Evolutionary conservation across 2,329 filamentous ascomycete genomes (phyloP).

Genomic region (Pyrenophora teres): DNA sequence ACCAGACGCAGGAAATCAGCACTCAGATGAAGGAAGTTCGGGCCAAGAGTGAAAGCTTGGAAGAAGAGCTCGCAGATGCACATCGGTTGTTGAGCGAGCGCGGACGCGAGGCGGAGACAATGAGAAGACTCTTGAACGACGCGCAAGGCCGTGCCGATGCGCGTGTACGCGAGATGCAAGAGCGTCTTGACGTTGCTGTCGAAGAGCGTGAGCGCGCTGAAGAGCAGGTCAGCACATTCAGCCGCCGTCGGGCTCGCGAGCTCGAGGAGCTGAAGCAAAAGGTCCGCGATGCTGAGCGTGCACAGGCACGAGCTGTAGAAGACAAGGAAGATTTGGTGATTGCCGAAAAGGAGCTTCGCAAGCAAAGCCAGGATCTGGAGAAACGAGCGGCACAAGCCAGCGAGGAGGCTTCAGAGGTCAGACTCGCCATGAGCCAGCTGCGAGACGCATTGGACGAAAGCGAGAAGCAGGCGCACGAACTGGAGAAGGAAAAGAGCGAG

Average conservation of each 20-base stretch:
- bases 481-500: conserved; percentile 80
- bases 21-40: conserved; percentile 91
- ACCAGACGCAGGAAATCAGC: conserved; percentile 84
- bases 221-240: conserved; percentile 81
- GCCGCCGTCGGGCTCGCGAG: conserved; percentile 77
- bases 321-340: conserved; percentile 80
- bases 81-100: conserved; percentile 85
- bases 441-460: conserved; percentile 82
- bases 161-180: conserved; percentile 85
- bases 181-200: conserved; percentile 84
- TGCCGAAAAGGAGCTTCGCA: conserved; percentile 74
- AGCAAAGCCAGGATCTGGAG: conserved; percentile 76
- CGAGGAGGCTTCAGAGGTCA: conserved; percentile 76
- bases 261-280: conserved; percentile 82
- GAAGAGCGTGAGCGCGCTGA: conserved; percentile 93
- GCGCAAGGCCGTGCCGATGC: conserved; percentile 81
- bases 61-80: conserved; percentile 89
- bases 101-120: conserved; percentile 89
- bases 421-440: conserved; percentile 75
- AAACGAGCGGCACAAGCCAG: conserved; percentile 68
- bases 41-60: conserved; percentile 79
- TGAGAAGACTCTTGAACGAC: conserved; percentile 85
- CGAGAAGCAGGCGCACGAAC: conserved; percentile 80
- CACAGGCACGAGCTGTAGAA: conserved; percentile 69
- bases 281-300: conserved; percentile 79